Conservation (phyloP, 2,329 filamentous ascomycete genomes). For the Nigrospora sphaerica region DNA sequence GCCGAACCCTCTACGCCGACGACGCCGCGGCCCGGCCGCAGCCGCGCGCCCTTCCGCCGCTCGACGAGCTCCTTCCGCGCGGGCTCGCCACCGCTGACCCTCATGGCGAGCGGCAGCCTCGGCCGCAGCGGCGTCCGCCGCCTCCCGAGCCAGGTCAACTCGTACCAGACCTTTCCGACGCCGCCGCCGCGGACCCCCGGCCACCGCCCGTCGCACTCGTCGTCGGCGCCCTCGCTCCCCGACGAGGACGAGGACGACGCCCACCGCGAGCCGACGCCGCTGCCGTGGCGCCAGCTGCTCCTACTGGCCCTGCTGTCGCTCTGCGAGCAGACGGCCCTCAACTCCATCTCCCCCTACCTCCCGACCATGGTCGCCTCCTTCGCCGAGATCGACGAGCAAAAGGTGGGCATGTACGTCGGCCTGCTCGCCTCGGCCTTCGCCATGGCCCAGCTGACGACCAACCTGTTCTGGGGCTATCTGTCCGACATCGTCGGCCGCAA, state of each 20-base stretch:
- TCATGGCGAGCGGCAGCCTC: constrained; percentile 8
- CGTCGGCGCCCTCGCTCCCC: constrained; percentile 18
- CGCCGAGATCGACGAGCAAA: constrained; percentile 62
- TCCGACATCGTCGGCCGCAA: constrained; percentile 76
- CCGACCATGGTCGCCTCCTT: constrained; percentile 87
- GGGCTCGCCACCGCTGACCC: constrained; percentile 19
- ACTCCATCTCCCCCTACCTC: constrained; percentile 92
- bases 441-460: constrained; percentile 84
- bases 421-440: constrained; percentile 87
- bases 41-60: neutral
- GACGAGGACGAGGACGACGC: constrained; percentile 19
- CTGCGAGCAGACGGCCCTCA: constrained; percentile 91
- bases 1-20: no score
- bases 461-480: constrained; percentile 84
- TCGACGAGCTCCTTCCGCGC: constrained; percentile 23
- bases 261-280: constrained; percentile 56
- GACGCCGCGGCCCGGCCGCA: no score
- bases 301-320: constrained; percentile 84
- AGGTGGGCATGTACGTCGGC: constrained; percentile 84
- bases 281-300: constrained; percentile 76
- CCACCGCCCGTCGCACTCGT: constrained; percentile 22
- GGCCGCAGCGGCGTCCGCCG: constrained; percentile 15
- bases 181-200: constrained; percentile 62
- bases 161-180: constrained; percentile 78
- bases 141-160: constrained; percentile 35